Base-by-base conservation (phyloP, 1,284 basidiomycete genomes). In the Marasmius sp. region DNA sequence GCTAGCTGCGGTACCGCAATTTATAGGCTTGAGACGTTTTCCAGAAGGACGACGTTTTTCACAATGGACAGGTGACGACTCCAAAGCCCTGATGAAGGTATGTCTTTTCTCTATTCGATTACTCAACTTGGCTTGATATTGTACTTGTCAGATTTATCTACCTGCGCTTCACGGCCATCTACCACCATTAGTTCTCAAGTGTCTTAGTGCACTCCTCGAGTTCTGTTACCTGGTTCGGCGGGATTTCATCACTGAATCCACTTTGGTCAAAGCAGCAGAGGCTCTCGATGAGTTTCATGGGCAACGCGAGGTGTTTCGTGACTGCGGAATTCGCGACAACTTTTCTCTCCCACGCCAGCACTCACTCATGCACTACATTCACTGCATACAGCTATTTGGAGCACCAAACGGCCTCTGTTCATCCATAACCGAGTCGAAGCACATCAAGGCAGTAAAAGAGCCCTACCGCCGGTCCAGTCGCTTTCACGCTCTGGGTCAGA, bases 391-490 rank as follows among this genome's bases (percentile, higher is more conserved):
- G 9, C 47, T 20, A 14, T 60, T 60, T 45, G 51, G 58, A 18
- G 58, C 37, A 4, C 58, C 52, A 20, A 58, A 51, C 47, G 62
- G 63, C 6, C 36, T 63, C 2, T 65, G 62, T 49, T 63, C 64
- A 9, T 65, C 62, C 16, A 63, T 65, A 18, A 65, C 62, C 14
- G 64, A 65, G 54, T 64, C 61, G 12, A 52, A 47, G 48, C 61
- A 62, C 38, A 62, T 70, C 43, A 63, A 38, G 8, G 69, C 68
- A 11, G 69, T 73, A 0, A 73, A 73, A 59, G 43, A 66, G 9
- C 70, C 70, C 0, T 73, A 67, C 65, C 61, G 67, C 4, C 62
- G 64, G 0, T 72, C 70, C 0, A 71, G 63, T 49, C 55, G 61
- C 1, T 63, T 53, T 48, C 58, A 70, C 7, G 60, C 69, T 1